Percentiles rank a stretch among this genome's conserved stretches.
Conservation (phyloP, 148 eudicot species). For the Rhododendron simsii region DNA sequence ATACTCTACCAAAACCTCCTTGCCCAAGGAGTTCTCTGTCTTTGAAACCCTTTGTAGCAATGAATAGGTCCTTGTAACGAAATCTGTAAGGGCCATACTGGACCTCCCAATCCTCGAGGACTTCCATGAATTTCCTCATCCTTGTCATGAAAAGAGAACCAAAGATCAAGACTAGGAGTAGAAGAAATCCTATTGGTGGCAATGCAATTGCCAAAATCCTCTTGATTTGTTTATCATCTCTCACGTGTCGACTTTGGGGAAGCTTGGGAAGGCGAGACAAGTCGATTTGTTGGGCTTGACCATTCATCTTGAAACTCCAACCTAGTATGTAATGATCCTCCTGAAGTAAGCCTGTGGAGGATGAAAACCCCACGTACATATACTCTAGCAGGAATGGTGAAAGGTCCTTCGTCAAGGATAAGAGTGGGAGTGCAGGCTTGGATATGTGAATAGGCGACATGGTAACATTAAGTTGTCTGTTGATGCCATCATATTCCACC, state of each 20-base stretch:
- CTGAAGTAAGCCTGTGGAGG: background rate
- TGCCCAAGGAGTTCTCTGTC: background rate
- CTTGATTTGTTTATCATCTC: background rate
- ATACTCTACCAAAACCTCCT: slow-evolving; percentile 3
- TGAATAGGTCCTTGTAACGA: background rate
- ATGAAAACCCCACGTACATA: slow-evolving; percentile 6
- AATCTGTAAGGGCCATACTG: slow-evolving; percentile 1
- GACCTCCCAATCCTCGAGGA: slow-evolving; percentile 10
- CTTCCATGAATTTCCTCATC: background rate
- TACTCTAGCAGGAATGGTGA: background rate
- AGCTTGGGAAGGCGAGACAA: background rate
- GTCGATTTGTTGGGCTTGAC: background rate
- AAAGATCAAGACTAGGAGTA: no score
- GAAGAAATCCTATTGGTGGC: background rate
- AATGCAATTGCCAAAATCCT: background rate
- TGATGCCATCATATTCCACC: slow-evolving; percentile 17
- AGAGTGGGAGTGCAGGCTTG: slow-evolving; percentile 15
- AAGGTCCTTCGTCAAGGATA: background rate
- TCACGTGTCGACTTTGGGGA: background rate
- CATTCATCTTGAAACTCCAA: slow-evolving; percentile 6
- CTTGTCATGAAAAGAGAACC: background rate
- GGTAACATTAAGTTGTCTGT: slow-evolving; percentile 13
- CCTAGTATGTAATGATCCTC: background rate
- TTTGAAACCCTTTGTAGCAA: background rate
- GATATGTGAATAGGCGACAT: slow-evolving; percentile 4